phyloP scores from a whole-genome alignment of 768 basidiomycete species.

The Russula vinacea region DNA sequence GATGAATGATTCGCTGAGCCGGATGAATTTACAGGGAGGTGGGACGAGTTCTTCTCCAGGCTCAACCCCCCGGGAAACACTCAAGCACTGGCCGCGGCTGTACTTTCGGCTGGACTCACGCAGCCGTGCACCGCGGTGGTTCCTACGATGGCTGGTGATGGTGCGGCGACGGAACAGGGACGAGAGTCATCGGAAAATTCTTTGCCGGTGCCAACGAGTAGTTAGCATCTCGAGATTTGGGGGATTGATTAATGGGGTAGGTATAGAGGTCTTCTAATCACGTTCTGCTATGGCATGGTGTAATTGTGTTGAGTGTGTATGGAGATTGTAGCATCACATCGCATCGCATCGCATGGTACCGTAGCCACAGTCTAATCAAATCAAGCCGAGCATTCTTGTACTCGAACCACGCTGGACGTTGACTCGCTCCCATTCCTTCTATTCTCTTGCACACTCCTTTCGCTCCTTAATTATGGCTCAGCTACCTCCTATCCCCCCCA shows the following conservation, averaged over 20 bases:
- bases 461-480: constrained; percentile 33
- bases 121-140: constrained; percentile 1
- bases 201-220: constrained; percentile 5
- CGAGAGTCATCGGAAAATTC: background rate
- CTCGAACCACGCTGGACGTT: background rate
- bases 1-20: constrained; percentile 14
- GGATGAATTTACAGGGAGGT: constrained; percentile 53
- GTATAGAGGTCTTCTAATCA: constrained; percentile 11
- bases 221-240: background rate
- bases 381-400: background rate
- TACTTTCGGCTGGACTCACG: constrained; percentile 5
- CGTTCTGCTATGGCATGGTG: background rate
- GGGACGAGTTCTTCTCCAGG: constrained; percentile 77
- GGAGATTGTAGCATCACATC: background rate
- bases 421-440: background rate
- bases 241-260: background rate
- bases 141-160: background rate
- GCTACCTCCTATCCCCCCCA: constrained; percentile 30
- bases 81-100: constrained; percentile 1
- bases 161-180: background rate
- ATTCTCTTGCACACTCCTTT: constrained; percentile 5
- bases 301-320: background rate
- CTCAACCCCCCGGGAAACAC: constrained; percentile 11
- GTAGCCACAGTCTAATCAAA: background rate
- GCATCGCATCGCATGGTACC: background rate